These are phyloP conservation scores for Helicostylum pulchrum DNA, from an alignment of 192 early-diverging fungal species.

Conservation along the genomic window DNA sequence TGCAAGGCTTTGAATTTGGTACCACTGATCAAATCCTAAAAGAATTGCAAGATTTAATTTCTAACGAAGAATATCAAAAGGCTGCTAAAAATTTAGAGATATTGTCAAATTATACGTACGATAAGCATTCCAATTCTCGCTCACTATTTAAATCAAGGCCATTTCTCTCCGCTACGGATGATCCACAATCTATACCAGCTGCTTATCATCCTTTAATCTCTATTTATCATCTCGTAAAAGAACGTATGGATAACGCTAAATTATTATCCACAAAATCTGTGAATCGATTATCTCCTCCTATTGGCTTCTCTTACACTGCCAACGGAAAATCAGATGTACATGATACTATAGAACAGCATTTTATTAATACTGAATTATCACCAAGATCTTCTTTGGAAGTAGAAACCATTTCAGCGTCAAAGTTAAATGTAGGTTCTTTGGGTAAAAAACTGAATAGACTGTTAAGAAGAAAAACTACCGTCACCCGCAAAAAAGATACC, in stretches of 20 bases:
- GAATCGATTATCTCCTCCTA: too few species aligned
- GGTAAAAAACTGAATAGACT: too few species aligned
- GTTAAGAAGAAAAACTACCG: too few species aligned
- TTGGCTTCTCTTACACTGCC: too few species aligned
- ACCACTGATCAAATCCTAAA: constrained; percentile 66
- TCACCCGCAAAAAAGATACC: too few species aligned
- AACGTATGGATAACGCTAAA: constrained; percentile 50
- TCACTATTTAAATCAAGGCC: constrained; percentile 16
- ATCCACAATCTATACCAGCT: constrained; percentile 46
- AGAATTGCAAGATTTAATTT: constrained; percentile 62
- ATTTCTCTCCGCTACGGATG: constrained; percentile 43
- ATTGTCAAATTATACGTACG: constrained; percentile 8
- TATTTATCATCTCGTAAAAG: constrained; percentile 82
- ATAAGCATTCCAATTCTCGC: neutral
- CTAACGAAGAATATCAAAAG: constrained; percentile 62
- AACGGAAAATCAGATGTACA: too few species aligned
- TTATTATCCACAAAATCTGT: too few species aligned
- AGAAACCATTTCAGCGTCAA: too few species aligned
- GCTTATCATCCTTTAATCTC: constrained; percentile 73
- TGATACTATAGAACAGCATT: too few species aligned
- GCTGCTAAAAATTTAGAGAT: constrained; percentile 50
- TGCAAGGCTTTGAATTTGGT: constrained; percentile 93
- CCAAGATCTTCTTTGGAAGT: too few species aligned
- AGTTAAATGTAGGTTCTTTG: too few species aligned
- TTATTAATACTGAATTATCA: too few species aligned